Evolutionary conservation across 169 alveolate genomes (phyloP), one percentile per base, ranked within the genome.

Genomic region (Hepatocystis sp.): DNA sequence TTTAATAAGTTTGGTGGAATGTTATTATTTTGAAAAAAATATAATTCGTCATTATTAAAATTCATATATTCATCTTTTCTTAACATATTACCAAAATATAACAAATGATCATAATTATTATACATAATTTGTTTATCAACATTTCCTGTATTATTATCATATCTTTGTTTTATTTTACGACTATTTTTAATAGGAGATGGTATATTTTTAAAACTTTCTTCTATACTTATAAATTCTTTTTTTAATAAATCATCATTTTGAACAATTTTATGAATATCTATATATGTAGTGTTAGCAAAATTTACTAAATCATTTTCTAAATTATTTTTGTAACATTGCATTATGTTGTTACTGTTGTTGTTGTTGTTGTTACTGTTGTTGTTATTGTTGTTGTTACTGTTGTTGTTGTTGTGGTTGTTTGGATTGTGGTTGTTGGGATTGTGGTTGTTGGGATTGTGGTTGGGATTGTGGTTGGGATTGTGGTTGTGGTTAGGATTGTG

Each of bases 221-320:
- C 85, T 15, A 67, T 60, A 46, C 39, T 66, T 44, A 63, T 34
- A 51, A 55, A 67, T 21, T 84, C 85, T 10, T 44, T 61, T 15
- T 84, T 84, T 61, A 67, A 28, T 40, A 49, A 10, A 60, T 58
- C 85, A 60, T 84, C 76, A 32, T 84, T 84, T 36, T 61, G 61
- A 32, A 67, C 28, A 13, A 67, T 61, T 67, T 84, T 84, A 15
- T 84, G 85, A 10, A 67, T 61, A 52, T 84, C 85, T 1, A 42
- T 27, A 52, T 84, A 67, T 10, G 85, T 66, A 47, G 15, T 84
- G 40, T 61, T 84, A 2, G 85, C 32, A 52, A 67, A 67, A 23
- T 34, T 60, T 8, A 66, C 21, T n/a, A 67, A 42, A 44, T 84
- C 85, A 21, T 46, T 25, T 55, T 61, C 85, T 25, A 67, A 34